Evolutionary conservation across 352 stramenopile species (phyloP), one percentile per base, ranked within the genome.

Genomic region (Phytophthora uliginosa): DNA sequence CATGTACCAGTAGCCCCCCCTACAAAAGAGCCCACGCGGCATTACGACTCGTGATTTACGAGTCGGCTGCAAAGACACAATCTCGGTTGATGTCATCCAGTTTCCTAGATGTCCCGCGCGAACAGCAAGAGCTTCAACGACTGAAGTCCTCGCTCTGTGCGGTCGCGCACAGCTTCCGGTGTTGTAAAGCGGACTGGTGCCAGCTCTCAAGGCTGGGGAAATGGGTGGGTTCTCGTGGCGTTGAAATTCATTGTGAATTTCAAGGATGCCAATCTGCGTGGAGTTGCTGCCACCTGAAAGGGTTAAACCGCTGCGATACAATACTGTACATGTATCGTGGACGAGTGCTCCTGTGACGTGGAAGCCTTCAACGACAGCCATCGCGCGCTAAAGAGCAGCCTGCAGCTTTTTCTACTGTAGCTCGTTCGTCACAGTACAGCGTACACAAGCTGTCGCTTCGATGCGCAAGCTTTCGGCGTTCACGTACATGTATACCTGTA

Each of bases 71-170:
- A 72, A 61, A 72, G 65, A 67, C 47, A 51, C 47, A 20, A 61
- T 56, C 65, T 17, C 8, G 50, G 13, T 53, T 73, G 66, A 59
- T 69, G 66, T 63, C 59, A 69, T 34, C 10, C 28, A 20, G 55
- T 51, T 63, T 63, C 24, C 28, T 51, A 58, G 53, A 51, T 40
- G 54, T 34, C 45, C 36, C 7, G 17, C 34, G 31, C 66, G 59
- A 69, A 69, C 59, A 64, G 59, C 66, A 73, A 64, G 51, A 59
- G 13, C 22, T 20, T 58, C 61, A 61, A 61, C 61, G 26, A 54
- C 36, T 54, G 10, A 26, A 42, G 40, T n/a, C 54, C 18, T 34
- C 54, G 45, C 28, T 72, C 38, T 72, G 50, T 17, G 48, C 9
- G 10, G 40, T 36, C 38, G 26, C n/a, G 52, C 52, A 45, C 62